phyloP scores from a whole-genome alignment of 441 rosid genomes.

The Gossypium schwendimanii region DNA sequence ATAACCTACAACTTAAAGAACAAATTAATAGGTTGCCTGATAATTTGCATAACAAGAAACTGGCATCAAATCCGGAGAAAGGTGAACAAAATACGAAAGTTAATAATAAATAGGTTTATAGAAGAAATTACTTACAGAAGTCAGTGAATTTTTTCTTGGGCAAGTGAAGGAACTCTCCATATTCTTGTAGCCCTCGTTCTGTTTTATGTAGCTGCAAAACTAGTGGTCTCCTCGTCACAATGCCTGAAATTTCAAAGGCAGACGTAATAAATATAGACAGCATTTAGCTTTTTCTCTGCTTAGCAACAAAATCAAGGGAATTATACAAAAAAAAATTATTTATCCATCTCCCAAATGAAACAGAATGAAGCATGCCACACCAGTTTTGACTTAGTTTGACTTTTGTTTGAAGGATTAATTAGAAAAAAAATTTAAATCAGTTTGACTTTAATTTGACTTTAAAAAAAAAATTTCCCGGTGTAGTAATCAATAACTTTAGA shows the following conservation, averaged over 20 bases:
- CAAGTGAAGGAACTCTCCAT: conserved; percentile 74
- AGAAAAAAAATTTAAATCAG: neutral
- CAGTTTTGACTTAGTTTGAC: neutral
- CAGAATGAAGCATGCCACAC: neutral
- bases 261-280: neutral
- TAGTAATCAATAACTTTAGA: neutral
- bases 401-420: neutral
- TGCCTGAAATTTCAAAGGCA: conserved; percentile 35
- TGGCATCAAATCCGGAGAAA: neutral
- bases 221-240: conserved; percentile 81
- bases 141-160: conserved; percentile 52
- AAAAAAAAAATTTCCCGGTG: neutral
- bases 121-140: conserved; percentile 39
- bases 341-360: neutral
- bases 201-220: conserved; percentile 76
- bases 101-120: neutral
- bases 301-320: neutral
- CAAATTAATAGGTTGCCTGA: neutral
- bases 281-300: neutral
- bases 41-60: neutral
- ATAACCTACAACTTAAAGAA: neutral
- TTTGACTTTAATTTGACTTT: neutral
- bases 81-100: neutral
- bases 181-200: conserved; percentile 48
- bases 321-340: neutral